These are phyloP conservation scores for Tolypocladium ovalisporum DNA, from an alignment of 2,329 filamentous ascomycete genomes.

Conservation along the genomic window DNA sequence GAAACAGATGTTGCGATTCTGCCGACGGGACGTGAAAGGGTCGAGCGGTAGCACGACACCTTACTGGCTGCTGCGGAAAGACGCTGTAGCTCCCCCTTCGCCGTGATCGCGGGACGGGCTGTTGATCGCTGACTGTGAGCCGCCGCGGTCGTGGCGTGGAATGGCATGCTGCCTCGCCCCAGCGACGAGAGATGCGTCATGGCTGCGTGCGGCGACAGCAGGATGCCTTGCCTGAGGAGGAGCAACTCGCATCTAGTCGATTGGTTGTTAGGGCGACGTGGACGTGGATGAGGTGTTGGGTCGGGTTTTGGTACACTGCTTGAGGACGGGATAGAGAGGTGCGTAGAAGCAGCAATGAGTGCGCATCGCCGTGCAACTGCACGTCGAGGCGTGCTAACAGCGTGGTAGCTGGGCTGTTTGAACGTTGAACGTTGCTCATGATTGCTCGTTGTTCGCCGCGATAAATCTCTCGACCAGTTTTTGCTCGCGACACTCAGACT, in stretches of 20 bases:
- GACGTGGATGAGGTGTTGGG: not conserved
- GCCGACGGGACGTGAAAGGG: not conserved
- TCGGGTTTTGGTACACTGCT: not conserved
- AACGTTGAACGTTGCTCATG: not conserved
- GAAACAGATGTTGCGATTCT: not conserved
- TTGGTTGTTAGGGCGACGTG: not conserved
- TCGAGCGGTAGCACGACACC: not conserved
- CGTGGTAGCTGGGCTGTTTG: not conserved
- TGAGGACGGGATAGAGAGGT: no score
- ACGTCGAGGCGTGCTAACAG: not conserved
- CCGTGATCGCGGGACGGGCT: not conserved
- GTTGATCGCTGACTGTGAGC: not conserved
- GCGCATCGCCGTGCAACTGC: not conserved
- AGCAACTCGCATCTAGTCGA: not conserved
- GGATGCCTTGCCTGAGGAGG: not conserved
- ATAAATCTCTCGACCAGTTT: not conserved
- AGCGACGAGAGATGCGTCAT: not conserved
- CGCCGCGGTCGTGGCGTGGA: not conserved
- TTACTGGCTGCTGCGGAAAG: not conserved
- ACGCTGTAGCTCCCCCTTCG: not conserved
- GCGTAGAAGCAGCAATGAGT: no score
- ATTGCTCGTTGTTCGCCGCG: not conserved
- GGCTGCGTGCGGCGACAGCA: not conserved
- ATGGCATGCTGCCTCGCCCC: not conserved
- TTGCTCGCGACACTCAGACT: no score